These are phyloP conservation scores for Brassica rapa DNA, from an alignment of 345 rosid species.

Conservation along the genomic window DNA sequence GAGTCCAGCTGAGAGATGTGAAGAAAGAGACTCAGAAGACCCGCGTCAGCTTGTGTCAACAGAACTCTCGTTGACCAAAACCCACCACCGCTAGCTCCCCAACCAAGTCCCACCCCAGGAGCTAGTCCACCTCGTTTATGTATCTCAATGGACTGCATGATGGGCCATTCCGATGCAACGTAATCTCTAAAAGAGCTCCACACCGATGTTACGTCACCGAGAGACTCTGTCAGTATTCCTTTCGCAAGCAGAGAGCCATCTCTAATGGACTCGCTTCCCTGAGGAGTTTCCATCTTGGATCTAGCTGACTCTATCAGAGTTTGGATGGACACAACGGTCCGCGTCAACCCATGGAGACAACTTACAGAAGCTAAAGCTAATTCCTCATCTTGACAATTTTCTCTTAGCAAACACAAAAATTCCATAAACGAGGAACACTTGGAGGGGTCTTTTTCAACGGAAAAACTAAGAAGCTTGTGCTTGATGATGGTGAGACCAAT, in stretches of 20 bases:
- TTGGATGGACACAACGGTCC: constrained; percentile 50
- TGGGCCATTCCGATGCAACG: constrained; percentile 57
- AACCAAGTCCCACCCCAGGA: constrained; percentile 88
- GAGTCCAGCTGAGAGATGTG: constrained; percentile 44
- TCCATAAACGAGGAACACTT: constrained; percentile 51
- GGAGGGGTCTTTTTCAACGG: constrained; percentile 39
- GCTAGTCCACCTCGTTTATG: constrained; percentile 92
- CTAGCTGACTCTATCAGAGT: constrained; percentile 63
- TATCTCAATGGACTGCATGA: constrained; percentile 67
- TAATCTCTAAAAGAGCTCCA: constrained; percentile 49
- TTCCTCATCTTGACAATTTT: constrained; percentile 47
- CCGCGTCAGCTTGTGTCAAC: constrained; percentile 71
- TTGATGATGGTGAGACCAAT: constrained; percentile 73
- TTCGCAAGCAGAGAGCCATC: constrained; percentile 64
- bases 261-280: constrained; percentile 43
- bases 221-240: constrained; percentile 61
- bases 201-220: constrained; percentile 51
- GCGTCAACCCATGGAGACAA: constrained; percentile 68
- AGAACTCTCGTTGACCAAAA: constrained; percentile 72
- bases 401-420: constrained; percentile 61
- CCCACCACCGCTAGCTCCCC: constrained; percentile 95
- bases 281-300: constrained; percentile 37
- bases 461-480: constrained; percentile 56
- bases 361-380: constrained; percentile 71
- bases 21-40: constrained; percentile 55